phyloP scores from a whole-genome alignment of 2,329 filamentous ascomycete species.

The Fusarium austroafricanum region DNA sequence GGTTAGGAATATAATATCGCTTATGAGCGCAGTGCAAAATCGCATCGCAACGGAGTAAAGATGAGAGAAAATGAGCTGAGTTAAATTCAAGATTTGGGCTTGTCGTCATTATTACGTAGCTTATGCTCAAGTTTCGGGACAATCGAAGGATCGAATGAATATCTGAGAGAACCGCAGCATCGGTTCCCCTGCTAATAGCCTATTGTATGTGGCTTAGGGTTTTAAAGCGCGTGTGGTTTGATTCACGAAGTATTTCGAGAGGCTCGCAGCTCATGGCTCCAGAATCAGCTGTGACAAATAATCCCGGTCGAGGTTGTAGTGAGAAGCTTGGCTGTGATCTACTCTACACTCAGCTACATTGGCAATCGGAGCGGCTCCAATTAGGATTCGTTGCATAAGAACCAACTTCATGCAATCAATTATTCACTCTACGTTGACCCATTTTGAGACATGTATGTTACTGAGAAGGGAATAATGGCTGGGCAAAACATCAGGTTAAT shows the following conservation, averaged over 20 bases:
- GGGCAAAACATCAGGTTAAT: not conserved
- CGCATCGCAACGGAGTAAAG: not conserved
- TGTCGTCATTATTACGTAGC: constrained; percentile 13
- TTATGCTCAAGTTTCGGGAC: not conserved
- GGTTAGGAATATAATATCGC: too few species aligned
- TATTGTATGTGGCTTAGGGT: not conserved
- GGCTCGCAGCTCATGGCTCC: not conserved
- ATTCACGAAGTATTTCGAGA: not conserved
- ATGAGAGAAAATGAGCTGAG: not conserved
- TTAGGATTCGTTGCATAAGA: not conserved
- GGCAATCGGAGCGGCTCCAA: constrained; percentile 4
- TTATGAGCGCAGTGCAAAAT: not conserved
- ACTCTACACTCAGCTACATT: not conserved
- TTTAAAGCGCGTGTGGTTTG: not conserved
- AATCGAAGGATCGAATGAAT: not conserved
- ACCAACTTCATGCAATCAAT: constrained; percentile 10
- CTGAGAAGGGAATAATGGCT: not conserved
- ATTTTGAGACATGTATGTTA: constrained; percentile 10
- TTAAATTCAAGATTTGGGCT: not conserved
- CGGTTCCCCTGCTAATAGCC: not conserved
- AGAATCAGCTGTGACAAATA: not conserved
- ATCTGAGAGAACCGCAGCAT: not conserved
- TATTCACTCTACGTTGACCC: not conserved
- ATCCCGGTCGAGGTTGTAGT: not conserved
- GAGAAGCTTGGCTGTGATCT: constrained; percentile 9